A percentile compares a stretch with the other conserved stretches of the same genome.
These are phyloP conservation scores for Desmodesmus armatus DNA, from an alignment of 139 green algal genomes.

Conservation along the genomic window DNA sequence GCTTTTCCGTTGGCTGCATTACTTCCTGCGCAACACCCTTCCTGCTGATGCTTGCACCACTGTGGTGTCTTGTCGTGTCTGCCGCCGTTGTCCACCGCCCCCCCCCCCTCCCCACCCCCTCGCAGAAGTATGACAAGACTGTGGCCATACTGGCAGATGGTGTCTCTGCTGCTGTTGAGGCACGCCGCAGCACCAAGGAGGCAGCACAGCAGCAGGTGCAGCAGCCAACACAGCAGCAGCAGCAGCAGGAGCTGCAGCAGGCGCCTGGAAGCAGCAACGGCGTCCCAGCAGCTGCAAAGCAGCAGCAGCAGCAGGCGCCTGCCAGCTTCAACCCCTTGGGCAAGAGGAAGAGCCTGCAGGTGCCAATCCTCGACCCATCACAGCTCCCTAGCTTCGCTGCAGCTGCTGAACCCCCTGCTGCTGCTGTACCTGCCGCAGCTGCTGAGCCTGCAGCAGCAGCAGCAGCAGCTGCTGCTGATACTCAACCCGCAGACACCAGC, in stretches of 20 bases:
- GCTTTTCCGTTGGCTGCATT: too few relatives aligned
- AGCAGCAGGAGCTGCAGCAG: slow-evolving; percentile 15
- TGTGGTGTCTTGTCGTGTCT: background rate
- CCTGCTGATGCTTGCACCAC: background rate
- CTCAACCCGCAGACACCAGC: background rate
- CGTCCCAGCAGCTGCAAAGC: background rate
- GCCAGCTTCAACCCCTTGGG: background rate
- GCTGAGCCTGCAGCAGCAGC: background rate
- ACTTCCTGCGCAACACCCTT: background rate
- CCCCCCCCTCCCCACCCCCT: too few relatives aligned
- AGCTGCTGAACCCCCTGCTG: background rate
- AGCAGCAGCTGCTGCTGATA: background rate
- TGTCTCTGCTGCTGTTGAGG: slow-evolving; percentile 15
- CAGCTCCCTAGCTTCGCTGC: slow-evolving; percentile 26
- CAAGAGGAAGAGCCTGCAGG: slow-evolving; percentile 10
- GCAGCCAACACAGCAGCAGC: slow-evolving; percentile 1
- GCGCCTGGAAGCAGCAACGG: background rate
- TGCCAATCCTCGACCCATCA: slow-evolving; percentile 30
- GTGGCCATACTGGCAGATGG: slow-evolving; percentile 21
- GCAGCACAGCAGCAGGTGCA: slow-evolving; percentile 3
- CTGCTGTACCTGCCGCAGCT: background rate
- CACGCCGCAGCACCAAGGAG: slow-evolving; percentile 23
- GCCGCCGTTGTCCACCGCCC: too few relatives aligned
- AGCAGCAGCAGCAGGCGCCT: background rate
- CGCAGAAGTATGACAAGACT: slow-evolving; percentile 40